Conservation (phyloP, 164 flowering plant genomes). For the Chloranthus sessilifolius region DNA sequence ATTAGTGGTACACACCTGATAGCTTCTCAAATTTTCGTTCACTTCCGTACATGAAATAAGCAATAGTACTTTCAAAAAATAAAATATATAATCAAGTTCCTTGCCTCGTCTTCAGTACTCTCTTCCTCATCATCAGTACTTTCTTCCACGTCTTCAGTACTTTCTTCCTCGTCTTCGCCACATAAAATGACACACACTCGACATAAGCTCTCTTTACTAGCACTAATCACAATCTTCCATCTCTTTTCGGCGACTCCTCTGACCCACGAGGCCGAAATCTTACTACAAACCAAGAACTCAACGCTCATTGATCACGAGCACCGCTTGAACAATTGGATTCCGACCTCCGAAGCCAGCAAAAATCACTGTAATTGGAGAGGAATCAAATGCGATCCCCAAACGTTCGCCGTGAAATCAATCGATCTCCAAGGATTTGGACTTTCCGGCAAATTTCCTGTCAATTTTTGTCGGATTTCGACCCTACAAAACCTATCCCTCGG, state of each 20-base stretch:
- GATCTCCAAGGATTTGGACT: constrained; percentile 28
- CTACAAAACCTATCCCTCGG: constrained; percentile 42
- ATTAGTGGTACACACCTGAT: too few species aligned
- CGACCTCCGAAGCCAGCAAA: not conserved
- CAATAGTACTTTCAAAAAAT: too few species aligned
- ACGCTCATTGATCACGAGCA: constrained; percentile 3
- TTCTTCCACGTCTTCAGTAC: too few species aligned
- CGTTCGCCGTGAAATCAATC: constrained; percentile 23
- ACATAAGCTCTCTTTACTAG: too few species aligned
- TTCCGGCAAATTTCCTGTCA: constrained; percentile 47
- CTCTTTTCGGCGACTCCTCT: constrained; percentile 1
- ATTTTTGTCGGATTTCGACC: constrained; percentile 47
- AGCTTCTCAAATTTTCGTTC: too few species aligned
- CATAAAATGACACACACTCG: too few species aligned
- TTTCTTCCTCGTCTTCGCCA: too few species aligned
- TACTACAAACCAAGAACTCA: constrained; percentile 5
- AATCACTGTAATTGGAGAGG: constrained; percentile 73
- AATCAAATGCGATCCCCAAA: constrained; percentile 33
- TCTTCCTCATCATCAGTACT: too few species aligned
- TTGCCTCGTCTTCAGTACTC: too few species aligned
- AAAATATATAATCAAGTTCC: too few species aligned
- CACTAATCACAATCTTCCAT: too few species aligned
- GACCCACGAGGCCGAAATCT: constrained; percentile 7
- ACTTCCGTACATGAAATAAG: too few species aligned
- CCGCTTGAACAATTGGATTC: constrained; percentile 11